Evolutionary conservation across 1,284 basidiomycete species (phyloP).

Genomic region (Malassezia furfur): DNA sequence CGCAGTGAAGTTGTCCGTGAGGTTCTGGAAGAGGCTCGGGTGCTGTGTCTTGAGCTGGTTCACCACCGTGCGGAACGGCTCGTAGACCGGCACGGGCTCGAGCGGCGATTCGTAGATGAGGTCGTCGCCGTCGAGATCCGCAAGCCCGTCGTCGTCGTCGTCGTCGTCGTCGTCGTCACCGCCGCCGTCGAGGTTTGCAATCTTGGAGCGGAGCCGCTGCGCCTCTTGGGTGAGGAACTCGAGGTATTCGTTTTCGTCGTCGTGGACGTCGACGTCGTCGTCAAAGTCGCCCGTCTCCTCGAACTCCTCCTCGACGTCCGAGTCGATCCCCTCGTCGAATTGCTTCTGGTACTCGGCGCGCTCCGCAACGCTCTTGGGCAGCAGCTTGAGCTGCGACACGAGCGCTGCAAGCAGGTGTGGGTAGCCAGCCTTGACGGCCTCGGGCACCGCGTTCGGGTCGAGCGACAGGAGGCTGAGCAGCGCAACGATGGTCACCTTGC

Average conservation of each 20-base stretch:
- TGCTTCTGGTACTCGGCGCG: conserved; percentile 35
- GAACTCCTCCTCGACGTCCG: conserved; percentile 28
- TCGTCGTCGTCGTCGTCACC: conserved; percentile 30
- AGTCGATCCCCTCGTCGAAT: conserved; percentile 35
- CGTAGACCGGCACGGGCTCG: conserved; percentile 33
- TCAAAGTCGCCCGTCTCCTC: conserved; percentile 26
- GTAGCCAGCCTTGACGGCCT: conserved; percentile 25
- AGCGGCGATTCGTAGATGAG: conserved; percentile 37
- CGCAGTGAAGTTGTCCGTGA: conserved; percentile 18
- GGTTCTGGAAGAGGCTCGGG: conserved; percentile 21
- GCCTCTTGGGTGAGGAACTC: conserved; percentile 42
- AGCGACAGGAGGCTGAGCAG: conserved; percentile 50
- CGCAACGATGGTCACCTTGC: conserved; percentile 69
- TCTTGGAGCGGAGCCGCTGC: conserved; percentile 29
- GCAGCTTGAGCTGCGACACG: conserved; percentile 26
- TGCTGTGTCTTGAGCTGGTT: conserved; percentile 24
- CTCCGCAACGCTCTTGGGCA: conserved; percentile 36
- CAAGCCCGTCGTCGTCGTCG: conserved; percentile 24
- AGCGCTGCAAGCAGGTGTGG: conserved; percentile 30
- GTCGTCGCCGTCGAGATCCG: conserved; percentile 31
- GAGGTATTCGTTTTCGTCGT: conserved; percentile 46
- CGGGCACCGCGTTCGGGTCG: conserved; percentile 25
- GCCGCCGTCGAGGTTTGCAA: conserved; percentile 12
- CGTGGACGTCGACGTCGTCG: conserved; percentile 39
- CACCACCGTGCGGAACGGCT: conserved; percentile 30